These are phyloP conservation scores for Silybum marianum DNA, from an alignment of 129 eudicot species.

Conservation along the genomic window DNA sequence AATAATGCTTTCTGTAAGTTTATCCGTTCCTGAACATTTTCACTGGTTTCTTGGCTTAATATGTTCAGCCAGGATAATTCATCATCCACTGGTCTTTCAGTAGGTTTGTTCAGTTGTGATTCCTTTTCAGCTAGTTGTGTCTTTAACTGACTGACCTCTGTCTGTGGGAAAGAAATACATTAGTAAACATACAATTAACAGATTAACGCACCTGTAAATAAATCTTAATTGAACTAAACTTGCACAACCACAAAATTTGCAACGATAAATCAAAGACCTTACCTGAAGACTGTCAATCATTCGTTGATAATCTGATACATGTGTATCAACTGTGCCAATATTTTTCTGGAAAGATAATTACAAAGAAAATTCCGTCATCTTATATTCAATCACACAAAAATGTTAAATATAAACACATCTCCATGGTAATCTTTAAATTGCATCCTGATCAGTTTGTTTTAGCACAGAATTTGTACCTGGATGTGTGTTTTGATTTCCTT, in stretches of 20 bases:
- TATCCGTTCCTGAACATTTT: slow-evolving; percentile 93
- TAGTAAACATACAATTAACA: slow-evolving; percentile 15
- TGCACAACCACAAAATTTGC: slow-evolving; percentile 16
- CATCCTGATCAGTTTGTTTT: background rate
- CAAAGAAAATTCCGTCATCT: background rate
- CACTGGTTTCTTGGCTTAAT: slow-evolving; percentile 91
- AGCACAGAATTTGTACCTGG: slow-evolving; percentile 53
- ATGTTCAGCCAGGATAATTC: slow-evolving; percentile 76
- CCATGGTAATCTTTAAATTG: slow-evolving; percentile 5
- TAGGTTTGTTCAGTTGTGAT: slow-evolving; percentile 70
- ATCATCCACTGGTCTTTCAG: slow-evolving; percentile 72
- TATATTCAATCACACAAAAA: background rate
- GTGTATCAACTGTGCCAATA: slow-evolving; percentile 77
- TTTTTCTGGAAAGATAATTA: slow-evolving; percentile 59
- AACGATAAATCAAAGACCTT: slow-evolving; percentile 22
- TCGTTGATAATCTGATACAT: slow-evolving; percentile 91
- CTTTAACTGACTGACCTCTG: slow-evolving; percentile 78
- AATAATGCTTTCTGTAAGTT: slow-evolving; percentile 89
- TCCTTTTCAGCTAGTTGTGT: slow-evolving; percentile 86
- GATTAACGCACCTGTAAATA: background rate
- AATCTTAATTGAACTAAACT: background rate
- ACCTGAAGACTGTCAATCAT: slow-evolving; percentile 96
- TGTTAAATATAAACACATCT: background rate
- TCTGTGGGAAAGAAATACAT: slow-evolving; percentile 36
- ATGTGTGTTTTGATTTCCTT: slow-evolving; percentile 94